A percentile compares a stretch with the other conserved stretches of the same genome.
Evolutionary conservation across 176 grass and related monocot species (phyloP).

Genomic region (Oryza punctata): DNA sequence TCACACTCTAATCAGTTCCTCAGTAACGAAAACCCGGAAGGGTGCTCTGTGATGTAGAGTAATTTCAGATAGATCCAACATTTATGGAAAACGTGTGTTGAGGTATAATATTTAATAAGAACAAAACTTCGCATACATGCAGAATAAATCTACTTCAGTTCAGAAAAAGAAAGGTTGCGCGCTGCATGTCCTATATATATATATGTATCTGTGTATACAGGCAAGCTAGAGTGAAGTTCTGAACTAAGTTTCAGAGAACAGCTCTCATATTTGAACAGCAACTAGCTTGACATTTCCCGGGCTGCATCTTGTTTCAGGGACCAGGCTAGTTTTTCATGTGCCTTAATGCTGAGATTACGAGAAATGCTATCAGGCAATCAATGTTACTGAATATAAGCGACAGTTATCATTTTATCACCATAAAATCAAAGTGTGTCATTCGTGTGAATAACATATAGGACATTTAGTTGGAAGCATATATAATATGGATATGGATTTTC

Average conservation of each 20-base stretch:
- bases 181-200: too few relatives aligned
- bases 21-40: constrained; percentile 67
- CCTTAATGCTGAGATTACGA: not conserved
- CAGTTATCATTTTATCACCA: not conserved
- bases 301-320: not conserved
- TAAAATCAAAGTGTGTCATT: not conserved
- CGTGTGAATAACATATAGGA: not conserved
- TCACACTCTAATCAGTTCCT: constrained; percentile 70
- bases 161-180: too few relatives aligned
- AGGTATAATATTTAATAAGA: constrained; percentile 4
- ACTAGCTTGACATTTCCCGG: not conserved
- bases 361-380: not conserved
- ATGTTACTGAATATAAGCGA: not conserved
- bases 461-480: not conserved
- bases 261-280: not conserved
- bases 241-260: not conserved
- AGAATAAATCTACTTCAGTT: not conserved
- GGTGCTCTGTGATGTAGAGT: constrained; percentile 73
- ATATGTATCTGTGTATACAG: too few relatives aligned
- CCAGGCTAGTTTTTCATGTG: not conserved
- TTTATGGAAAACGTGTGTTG: not conserved
- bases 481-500: too few relatives aligned
- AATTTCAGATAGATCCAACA: not conserved
- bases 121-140: not conserved
- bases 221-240: not conserved